A percentile compares a stretch with the other conserved stretches of the same genome.
These are phyloP conservation scores for Sextonia rubra DNA, from an alignment of 164 flowering plant genomes.

Conservation along the genomic window DNA sequence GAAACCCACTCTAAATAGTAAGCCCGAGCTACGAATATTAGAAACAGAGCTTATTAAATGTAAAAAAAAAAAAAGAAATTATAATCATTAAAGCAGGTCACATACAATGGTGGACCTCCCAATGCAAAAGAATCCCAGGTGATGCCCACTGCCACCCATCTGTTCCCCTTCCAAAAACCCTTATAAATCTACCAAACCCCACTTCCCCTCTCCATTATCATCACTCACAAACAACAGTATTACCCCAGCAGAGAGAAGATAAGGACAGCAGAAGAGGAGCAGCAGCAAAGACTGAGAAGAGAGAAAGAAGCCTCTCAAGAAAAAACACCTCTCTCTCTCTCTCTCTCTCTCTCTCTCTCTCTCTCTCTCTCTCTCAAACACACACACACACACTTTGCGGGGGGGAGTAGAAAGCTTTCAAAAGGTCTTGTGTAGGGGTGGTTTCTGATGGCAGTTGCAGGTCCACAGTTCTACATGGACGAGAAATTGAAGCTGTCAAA, in stretches of 20 bases:
- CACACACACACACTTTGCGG: background rate
- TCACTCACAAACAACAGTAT: background rate
- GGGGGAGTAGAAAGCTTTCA: background rate
- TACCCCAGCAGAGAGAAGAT: too few species aligned
- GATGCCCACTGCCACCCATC: constrained; percentile 17
- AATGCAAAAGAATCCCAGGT: constrained; percentile 18
- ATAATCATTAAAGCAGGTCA: background rate
- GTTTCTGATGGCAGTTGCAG: constrained; percentile 1
- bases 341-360: background rate
- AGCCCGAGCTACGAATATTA: background rate
- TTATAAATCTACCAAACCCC: constrained; percentile 6
- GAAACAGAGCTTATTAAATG: background rate
- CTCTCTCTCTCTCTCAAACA: too few species aligned
- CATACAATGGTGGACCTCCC: constrained; percentile 13
- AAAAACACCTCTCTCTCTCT: background rate
- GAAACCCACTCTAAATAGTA: background rate
- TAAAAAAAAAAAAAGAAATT: background rate
- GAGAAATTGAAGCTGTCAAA: constrained; percentile 41
- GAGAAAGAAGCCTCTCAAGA: background rate
- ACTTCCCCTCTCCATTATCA: constrained; percentile 6
- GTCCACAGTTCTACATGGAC: constrained; percentile 26
- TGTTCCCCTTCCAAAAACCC: background rate
- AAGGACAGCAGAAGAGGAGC: background rate
- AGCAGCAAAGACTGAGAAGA: background rate
- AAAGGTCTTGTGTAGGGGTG: background rate